phyloP scores from a whole-genome alignment of 1,139 yeast genomes.

The Candida neerlandica region DNA sequence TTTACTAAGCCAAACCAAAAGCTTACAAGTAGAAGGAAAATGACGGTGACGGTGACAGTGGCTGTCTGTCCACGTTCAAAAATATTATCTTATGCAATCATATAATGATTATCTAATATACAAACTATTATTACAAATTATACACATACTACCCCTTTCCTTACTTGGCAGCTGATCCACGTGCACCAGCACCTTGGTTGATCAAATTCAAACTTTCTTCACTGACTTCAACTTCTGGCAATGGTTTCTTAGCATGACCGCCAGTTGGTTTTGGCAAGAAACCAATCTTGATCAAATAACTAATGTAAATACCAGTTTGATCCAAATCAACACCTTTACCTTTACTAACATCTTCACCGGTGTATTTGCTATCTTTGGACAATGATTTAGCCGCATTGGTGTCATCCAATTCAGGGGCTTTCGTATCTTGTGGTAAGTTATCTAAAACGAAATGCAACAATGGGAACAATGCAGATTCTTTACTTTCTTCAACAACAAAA shows the following conservation, averaged over 20 bases:
- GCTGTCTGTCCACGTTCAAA: too few species aligned
- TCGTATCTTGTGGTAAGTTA: conserved; percentile 84
- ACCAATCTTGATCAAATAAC: conserved; percentile 78
- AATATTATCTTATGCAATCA: neutral
- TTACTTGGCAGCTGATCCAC: conserved; percentile 59
- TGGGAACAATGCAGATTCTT: conserved; percentile 89
- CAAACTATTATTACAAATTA: neutral
- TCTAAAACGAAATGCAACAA: conserved; percentile 91
- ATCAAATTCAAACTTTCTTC: conserved; percentile 66
- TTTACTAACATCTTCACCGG: conserved; percentile 63
- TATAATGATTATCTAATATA: neutral
- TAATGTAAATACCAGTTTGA: conserved; percentile 73
- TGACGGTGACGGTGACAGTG: too few species aligned
- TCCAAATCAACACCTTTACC: conserved; percentile 74
- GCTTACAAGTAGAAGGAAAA: too few species aligned
- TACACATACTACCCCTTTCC: neutral
- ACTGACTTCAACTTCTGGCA: conserved; percentile 63
- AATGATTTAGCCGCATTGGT: conserved; percentile 70
- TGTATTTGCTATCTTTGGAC: conserved; percentile 58
- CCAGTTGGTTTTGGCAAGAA: conserved; percentile 66
- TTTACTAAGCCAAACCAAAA: too few species aligned
- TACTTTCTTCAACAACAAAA: conserved; percentile 68
- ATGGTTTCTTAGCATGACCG: conserved; percentile 34
- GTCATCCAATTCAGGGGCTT: conserved; percentile 95
- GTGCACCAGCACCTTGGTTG: conserved; percentile 85